phyloP scores from a whole-genome alignment of 2,329 filamentous ascomycete species.

The Colletotrichum truncatum region DNA sequence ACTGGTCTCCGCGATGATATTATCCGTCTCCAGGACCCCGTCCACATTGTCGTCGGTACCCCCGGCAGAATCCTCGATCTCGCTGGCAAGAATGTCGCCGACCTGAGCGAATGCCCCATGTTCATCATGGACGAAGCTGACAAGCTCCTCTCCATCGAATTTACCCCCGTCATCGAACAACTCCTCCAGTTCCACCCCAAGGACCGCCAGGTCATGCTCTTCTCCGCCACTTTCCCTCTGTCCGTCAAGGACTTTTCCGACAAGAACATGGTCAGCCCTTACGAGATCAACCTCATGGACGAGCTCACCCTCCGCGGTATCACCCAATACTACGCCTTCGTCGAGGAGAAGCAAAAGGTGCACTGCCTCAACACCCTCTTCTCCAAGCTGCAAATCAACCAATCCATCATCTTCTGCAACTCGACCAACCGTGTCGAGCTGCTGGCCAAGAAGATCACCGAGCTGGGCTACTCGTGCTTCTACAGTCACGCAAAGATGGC shows the following conservation, averaged over 20 bases:
- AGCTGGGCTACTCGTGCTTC: conserved; percentile 98
- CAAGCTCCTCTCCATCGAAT: conserved; percentile 95
- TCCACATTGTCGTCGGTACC: conserved; percentile 97
- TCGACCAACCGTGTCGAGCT: conserved; percentile 98
- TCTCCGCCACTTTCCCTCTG: conserved; percentile 96
- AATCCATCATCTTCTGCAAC: conserved; percentile 99
- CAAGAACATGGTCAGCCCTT: conserved; percentile 95
- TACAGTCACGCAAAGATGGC: conserved; percentile 99
- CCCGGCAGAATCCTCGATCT: conserved; percentile 96
- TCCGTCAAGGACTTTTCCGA: conserved; percentile 98
- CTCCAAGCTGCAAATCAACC: conserved; percentile 98
- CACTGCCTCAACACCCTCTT: conserved; percentile 99
- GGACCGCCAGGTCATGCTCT: conserved; percentile 98
- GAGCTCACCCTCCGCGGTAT: conserved; percentile 97
- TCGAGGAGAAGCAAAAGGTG: conserved; percentile 99
- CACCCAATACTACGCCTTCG: conserved; percentile 98
- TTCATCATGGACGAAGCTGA: conserved; percentile 99
- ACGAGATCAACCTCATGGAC: conserved; percentile 99
- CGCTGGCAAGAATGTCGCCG: conserved; percentile 94
- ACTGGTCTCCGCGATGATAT: conserved; percentile 97
- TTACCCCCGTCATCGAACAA: conserved; percentile 97
- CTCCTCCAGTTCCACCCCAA: conserved; percentile 94
- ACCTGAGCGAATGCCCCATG: conserved; percentile 94
- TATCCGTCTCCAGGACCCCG: conserved; percentile 89
- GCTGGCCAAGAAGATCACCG: conserved; percentile 98